phyloP scores from a whole-genome alignment of 1,284 basidiomycete genomes.

The Gomphus sp. region DNA sequence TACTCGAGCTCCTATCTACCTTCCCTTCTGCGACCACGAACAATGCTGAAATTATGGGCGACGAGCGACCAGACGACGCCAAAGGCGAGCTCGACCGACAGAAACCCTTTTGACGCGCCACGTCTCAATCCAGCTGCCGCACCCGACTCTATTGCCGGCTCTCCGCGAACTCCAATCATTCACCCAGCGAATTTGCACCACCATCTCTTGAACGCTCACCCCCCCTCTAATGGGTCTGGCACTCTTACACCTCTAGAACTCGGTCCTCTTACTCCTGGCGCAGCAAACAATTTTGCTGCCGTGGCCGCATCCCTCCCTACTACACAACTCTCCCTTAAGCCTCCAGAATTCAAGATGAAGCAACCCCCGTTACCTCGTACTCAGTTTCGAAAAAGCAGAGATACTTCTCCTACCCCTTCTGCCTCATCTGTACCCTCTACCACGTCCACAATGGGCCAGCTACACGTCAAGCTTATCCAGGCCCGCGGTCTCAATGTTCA shows the following conservation, averaged over 20 bases:
- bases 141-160: slow-evolving; percentile 20
- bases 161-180: slow-evolving; percentile 18
- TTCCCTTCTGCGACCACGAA: slow-evolving; percentile 14
- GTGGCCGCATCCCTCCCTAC: slow-evolving; percentile 56
- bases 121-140: slow-evolving; percentile 14
- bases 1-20: slow-evolving; percentile 12
- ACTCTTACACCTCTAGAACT: slow-evolving; percentile 7
- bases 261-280: slow-evolving; percentile 20
- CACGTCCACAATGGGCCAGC: slow-evolving; percentile 54
- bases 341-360: slow-evolving; percentile 69
- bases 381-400: slow-evolving; percentile 17
- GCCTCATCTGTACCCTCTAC: slow-evolving; percentile 16
- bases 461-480: slow-evolving; percentile 93
- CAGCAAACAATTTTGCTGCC: slow-evolving; percentile 13
- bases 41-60: slow-evolving; percentile 65
- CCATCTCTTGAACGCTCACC: slow-evolving; percentile 28
- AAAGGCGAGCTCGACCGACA: slow-evolving; percentile 43
- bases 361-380: slow-evolving; percentile 39
- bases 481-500: slow-evolving; percentile 80
- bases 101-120: slow-evolving; percentile 63
- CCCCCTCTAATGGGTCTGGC: slow-evolving; percentile 14
- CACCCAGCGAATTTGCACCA: slow-evolving; percentile 25
- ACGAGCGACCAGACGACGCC: slow-evolving; percentile 68
- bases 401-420: slow-evolving; percentile 13
- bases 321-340: slow-evolving; percentile 69